These are phyloP conservation scores for Luvunga scandens DNA, from an alignment of 345 rosid species.

Conservation along the genomic window DNA sequence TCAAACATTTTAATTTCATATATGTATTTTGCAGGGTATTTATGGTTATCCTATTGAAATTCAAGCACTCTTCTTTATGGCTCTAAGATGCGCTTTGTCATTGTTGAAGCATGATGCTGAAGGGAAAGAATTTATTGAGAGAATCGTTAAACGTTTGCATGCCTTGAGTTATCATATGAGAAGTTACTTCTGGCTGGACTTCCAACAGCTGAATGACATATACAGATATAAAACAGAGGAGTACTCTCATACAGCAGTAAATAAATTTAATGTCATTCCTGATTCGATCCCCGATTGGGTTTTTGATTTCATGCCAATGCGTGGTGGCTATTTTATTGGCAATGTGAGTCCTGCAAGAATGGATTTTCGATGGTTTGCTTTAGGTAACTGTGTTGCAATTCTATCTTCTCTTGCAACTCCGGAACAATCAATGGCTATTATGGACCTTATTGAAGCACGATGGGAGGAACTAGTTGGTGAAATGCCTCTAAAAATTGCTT, in stretches of 20 bases:
- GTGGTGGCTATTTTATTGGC: slow-evolving; percentile 69
- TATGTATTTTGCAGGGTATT: slow-evolving; percentile 47
- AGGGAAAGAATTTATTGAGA: slow-evolving; percentile 55
- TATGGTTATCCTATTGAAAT: slow-evolving; percentile 85
- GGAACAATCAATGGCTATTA: slow-evolving; percentile 62
- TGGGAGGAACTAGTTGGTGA: slow-evolving; percentile 71
- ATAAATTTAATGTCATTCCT: slow-evolving; percentile 61
- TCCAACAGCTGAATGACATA: slow-evolving; percentile 59
- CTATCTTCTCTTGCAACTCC: slow-evolving; percentile 61
- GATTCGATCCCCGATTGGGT: slow-evolving; percentile 68
- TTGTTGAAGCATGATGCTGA: slow-evolving; percentile 64
- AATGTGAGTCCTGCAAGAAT: slow-evolving; percentile 76
- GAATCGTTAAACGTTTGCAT: slow-evolving; percentile 56
- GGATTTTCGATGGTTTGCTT: slow-evolving; percentile 70
- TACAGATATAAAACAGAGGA: slow-evolving; percentile 62
- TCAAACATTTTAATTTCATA: neutral
- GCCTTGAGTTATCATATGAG: slow-evolving; percentile 63
- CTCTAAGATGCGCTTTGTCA: slow-evolving; percentile 54
- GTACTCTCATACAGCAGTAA: slow-evolving; percentile 65
- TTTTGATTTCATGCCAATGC: slow-evolving; percentile 63
- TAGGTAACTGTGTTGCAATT: slow-evolving; percentile 60
- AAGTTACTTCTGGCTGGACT: slow-evolving; percentile 62
- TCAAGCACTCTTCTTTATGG: slow-evolving; percentile 77
- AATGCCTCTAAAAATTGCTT: slow-evolving; percentile 57
- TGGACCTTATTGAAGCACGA: slow-evolving; percentile 62